Base-by-base conservation (phyloP, 768 basidiomycete species). In the Termitomyces sp. region DNA sequence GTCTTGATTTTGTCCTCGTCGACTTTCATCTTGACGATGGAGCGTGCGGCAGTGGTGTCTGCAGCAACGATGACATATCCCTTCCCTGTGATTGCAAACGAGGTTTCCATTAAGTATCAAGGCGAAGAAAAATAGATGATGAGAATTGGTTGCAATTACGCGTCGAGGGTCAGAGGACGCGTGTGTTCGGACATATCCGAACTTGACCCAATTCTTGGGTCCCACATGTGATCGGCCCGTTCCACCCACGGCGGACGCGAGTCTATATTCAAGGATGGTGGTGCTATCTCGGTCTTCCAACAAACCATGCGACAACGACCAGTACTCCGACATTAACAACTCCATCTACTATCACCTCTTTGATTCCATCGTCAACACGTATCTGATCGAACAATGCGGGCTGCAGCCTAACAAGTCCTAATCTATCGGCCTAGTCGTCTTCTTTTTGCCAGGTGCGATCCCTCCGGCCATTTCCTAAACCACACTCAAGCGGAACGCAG, bases 1-100 rank as follows among this genome's bases (percentile, higher is more conserved):
- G 82, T 79, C 73, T 94, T 94, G 79, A 96, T 92, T 78, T 98
- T 98, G 80, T 98, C 95, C 75, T 92, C 91, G 73, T 97, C 94
- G 37, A 80, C 70, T 78, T 98, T 97, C 94, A 98, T 97, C 76
- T 94, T 96, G 69, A 98, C 87, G 73, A 99, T 92, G 32, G 94
- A 97, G 64, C 92, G 82, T 4, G 88, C 85, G 8, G 94, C 85
- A 14, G 87, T 91, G 8, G 88, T 93, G 73, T 98, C 96, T 10
- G 94, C 86, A 2, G 95, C 94, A 64, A 99, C 75, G 61, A 99
- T 83, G 56, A 93, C 88, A 74, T 93, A 99, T 66, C 87, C 95
- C 70, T 97, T 96, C 50, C 95, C 95, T 41, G 84, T 90, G 55
- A 98, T 68, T 37, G 89, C 94, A 70, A 98, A 94, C 18, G 92